Conservation (phyloP, 257 asterid genomes). For the Gynochthodes officinalis region DNA sequence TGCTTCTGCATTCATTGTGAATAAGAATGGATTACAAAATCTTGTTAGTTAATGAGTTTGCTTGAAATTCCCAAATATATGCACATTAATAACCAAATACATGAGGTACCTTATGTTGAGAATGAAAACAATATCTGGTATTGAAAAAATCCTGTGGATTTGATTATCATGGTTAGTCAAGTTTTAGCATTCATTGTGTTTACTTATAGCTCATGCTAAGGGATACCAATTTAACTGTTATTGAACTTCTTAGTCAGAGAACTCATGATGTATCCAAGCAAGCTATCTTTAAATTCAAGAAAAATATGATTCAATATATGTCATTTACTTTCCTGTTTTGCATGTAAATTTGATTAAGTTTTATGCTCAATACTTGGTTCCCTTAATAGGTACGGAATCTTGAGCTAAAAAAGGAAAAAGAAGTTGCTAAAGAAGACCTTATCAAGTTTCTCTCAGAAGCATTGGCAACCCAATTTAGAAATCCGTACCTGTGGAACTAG, state of each 20-base stretch:
- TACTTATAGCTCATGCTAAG: background rate
- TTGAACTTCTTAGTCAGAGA: background rate
- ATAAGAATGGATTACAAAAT: no score
- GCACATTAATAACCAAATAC: background rate
- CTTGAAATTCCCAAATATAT: background rate
- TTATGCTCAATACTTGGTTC: conserved; percentile 1
- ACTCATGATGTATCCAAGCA: background rate
- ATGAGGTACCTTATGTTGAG: background rate
- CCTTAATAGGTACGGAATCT: conserved; percentile 81
- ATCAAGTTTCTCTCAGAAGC: conserved; percentile 76
- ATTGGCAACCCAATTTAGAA: conserved; percentile 76
- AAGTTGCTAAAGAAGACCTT: conserved; percentile 62
- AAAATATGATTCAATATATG: background rate
- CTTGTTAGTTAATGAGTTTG: background rate
- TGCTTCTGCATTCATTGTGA: background rate
- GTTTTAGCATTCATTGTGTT: background rate
- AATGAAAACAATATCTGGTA: background rate
- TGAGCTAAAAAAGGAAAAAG: conserved; percentile 86
- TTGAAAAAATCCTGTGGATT: background rate
- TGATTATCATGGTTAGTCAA: background rate
- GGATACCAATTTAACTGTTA: background rate
- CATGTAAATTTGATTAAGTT: background rate
- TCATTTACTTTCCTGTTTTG: background rate
- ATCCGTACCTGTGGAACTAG: conserved; percentile 89
- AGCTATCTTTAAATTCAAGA: background rate